Evolutionary conservation across 1,284 basidiomycete species (phyloP).

Genomic region (Tylopilus orsonianus): DNA sequence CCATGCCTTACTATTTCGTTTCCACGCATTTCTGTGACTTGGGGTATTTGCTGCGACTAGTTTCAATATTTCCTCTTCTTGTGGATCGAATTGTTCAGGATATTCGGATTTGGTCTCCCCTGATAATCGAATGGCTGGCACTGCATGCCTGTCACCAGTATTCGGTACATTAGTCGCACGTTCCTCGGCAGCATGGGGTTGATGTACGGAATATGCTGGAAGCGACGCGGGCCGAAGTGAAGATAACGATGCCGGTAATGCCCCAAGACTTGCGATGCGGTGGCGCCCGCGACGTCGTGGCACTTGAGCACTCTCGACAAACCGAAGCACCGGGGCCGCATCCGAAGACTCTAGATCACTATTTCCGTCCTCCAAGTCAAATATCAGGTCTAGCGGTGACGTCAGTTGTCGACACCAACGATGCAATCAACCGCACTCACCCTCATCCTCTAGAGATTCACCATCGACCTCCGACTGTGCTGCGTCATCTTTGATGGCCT

Average conservation of each 20-base stretch:
- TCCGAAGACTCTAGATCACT: conserved; percentile 34
- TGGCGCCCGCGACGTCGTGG: conserved; percentile 34
- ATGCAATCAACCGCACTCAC: conserved; percentile 27
- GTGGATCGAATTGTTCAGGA: conserved; percentile 37
- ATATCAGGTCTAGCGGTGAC: conserved; percentile 55
- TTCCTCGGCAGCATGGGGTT: conserved; percentile 29
- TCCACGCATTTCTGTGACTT: conserved; percentile 71
- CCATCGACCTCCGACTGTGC: conserved; percentile 34
- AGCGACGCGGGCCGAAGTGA: conserved; percentile 66
- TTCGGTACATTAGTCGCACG: conserved; percentile 2
- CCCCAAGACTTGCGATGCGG: conserved; percentile 34
- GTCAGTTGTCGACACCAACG: conserved; percentile 12
- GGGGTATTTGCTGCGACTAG: conserved; percentile 67
- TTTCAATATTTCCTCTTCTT: conserved; percentile 55
- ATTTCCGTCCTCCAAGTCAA: conserved; percentile 59
- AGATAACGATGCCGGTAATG: conserved; percentile 56
- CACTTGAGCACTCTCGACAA: conserved; percentile 44
- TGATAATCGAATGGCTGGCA: background rate
- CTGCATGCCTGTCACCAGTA: background rate
- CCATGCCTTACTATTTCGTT: conserved; percentile 62
- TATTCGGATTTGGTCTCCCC: conserved; percentile 19
- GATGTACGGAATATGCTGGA: conserved; percentile 56
- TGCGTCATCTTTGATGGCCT: conserved; percentile 47
- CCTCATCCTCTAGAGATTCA: conserved; percentile 36
- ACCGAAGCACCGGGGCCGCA: conserved; percentile 39